Evolutionary conservation across 768 basidiomycete genomes (phyloP).

Genomic region (Rhodotorula babjevae): DNA sequence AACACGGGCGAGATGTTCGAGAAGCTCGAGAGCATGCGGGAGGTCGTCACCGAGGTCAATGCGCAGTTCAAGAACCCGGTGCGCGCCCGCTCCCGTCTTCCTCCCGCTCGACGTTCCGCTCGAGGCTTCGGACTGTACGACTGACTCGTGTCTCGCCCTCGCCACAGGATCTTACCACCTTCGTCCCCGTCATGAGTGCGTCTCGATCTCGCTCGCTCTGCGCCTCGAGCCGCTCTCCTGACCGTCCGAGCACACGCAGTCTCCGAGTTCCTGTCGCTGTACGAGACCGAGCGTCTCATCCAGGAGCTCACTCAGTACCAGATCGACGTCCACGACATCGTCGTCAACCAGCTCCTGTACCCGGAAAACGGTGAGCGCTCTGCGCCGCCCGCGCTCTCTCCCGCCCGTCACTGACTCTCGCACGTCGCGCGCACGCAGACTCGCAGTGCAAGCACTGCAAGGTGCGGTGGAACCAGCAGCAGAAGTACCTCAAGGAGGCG

Average conservation of each 20-base stretch:
- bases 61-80: constrained; percentile 98
- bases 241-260: constrained; percentile 69
- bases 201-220: neutral
- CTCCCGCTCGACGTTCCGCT: neutral
- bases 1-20: constrained; percentile 96
- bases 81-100: constrained; percentile 44
- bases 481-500: constrained; percentile 92
- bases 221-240: neutral
- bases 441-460: constrained; percentile 93
- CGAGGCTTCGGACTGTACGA: too few relatives aligned
- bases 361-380: constrained; percentile 70
- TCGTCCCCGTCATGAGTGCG: constrained; percentile 69
- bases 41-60: constrained; percentile 96
- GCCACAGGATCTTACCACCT: constrained; percentile 80
- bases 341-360: constrained; percentile 94
- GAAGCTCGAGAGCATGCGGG: constrained; percentile 93
- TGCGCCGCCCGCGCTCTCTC: too few relatives aligned
- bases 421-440: constrained; percentile 50
- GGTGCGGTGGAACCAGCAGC: constrained; percentile 93
- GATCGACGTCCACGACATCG: constrained; percentile 91
- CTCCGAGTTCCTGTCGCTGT: constrained; percentile 94
- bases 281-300: constrained; percentile 96
- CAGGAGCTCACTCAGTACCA: constrained; percentile 67
- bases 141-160: neutral
- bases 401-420: neutral